These are phyloP conservation scores for Cladorrhinum samala DNA, from an alignment of 495 filamentous ascomycete species.

Conservation along the genomic window DNA sequence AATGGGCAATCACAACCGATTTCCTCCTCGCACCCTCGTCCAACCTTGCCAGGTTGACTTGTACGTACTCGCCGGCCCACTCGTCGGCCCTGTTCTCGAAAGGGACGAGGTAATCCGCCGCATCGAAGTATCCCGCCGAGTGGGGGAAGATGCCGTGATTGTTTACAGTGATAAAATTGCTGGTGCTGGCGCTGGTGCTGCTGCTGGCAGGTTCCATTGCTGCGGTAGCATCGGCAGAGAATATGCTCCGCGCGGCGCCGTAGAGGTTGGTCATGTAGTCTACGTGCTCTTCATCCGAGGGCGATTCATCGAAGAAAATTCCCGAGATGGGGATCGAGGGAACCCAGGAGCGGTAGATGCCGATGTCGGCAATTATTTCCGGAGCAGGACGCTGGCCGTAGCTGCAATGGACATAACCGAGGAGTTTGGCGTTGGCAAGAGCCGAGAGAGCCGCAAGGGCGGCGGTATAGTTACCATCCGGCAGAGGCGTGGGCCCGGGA, in stretches of 20 bases:
- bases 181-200: not conserved
- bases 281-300: constrained; percentile 3
- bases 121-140: constrained; percentile 9
- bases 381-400: constrained; percentile 41
- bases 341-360: constrained; percentile 6
- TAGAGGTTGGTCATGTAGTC: constrained; percentile 12
- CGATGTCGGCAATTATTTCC: constrained; percentile 35
- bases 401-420: constrained; percentile 51
- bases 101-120: constrained; percentile 21
- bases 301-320: constrained; percentile 22
- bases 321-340: constrained; percentile 13
- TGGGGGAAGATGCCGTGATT: constrained; percentile 26
- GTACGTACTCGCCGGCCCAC: constrained; percentile 17
- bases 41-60: constrained; percentile 8
- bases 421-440: constrained; percentile 43
- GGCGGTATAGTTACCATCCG: constrained; percentile 47
- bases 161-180: constrained; percentile 12
- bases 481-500: constrained; percentile 39
- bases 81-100: constrained; percentile 22
- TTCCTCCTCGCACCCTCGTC: constrained; percentile 8
- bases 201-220: not conserved
- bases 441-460: constrained; percentile 41
- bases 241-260: not conserved
- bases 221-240: not conserved
- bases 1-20: constrained; percentile 20